A percentile compares a stretch with the other conserved stretches of the same genome.
phyloP scores from a whole-genome alignment of 805 yeast species.

The Starmerella etchellsii region DNA sequence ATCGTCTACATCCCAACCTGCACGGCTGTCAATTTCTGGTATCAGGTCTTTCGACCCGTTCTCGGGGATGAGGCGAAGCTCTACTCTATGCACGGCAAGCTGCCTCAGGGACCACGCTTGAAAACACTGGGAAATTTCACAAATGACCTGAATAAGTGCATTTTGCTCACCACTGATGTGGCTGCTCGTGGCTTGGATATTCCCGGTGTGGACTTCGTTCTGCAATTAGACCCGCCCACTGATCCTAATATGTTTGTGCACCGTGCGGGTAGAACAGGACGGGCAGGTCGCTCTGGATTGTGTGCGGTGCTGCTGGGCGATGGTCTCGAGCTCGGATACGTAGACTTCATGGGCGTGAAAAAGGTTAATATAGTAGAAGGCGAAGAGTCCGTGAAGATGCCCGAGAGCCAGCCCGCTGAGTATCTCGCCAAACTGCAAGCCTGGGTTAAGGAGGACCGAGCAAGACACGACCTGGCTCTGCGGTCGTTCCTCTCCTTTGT shows the following conservation, averaged over 20 bases:
- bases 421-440: constrained; percentile 27
- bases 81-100: constrained; percentile 80
- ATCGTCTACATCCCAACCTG: constrained; percentile 93
- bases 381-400: too few species aligned
- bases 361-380: constrained; percentile 38
- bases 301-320: constrained; percentile 62
- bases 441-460: constrained; percentile 63
- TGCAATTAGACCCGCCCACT: constrained; percentile 91
- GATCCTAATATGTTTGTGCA: constrained; percentile 87
- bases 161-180: constrained; percentile 89
- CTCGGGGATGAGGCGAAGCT: constrained; percentile 26
- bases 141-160: constrained; percentile 35
- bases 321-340: constrained; percentile 70
- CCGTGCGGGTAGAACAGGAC: constrained; percentile 88
- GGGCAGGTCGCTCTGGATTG: constrained; percentile 75
- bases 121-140: constrained; percentile 56
- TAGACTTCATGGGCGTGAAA: constrained; percentile 67
- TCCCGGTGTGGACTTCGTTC: constrained; percentile 83
- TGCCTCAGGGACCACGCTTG: constrained; percentile 65
- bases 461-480: constrained; percentile 69
- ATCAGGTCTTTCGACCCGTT: constrained; percentile 14
- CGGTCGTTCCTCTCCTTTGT: constrained; percentile 72
- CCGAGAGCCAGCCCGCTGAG: constrained; percentile 1
- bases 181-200: constrained; percentile 96
- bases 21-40: constrained; percentile 61